Base-by-base conservation (phyloP, 345 rosid species). In the Abelmoschus esculentus region DNA sequence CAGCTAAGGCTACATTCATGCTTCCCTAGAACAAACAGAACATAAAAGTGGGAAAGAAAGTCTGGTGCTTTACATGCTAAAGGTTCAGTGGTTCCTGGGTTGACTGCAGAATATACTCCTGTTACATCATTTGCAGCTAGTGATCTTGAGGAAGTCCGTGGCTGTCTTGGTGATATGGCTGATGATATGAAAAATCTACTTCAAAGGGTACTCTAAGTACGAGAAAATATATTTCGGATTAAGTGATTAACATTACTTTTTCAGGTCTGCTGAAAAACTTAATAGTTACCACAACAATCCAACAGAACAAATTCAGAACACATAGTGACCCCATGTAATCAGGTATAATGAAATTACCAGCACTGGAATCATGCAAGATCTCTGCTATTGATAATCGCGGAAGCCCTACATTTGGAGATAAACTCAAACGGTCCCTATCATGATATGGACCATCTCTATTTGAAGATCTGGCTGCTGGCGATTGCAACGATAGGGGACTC, bases 401-500 rank as follows among this genome's bases (percentile, higher is more conserved):
- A 82, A 77, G 83, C 46, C 79, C 77, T 64, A 74, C 67, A 82
- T 75, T 82, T 77, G 92, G 85, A 70, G 97, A 85, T 59, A 87
- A 81, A 74, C 93, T 84, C 53, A 73, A 55, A 67, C 83, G 83
- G 38, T 83, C 88, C 59, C 82, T 84, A 70, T 87, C 97, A 57
- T 73, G 67, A 72, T 75, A 70, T 69, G 83, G 77, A 38, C 75
- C 42, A 78, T 82, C 96, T 76, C 83, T 86, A 79, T 77, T 75
- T 70, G 89, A 87, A 78, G 90, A 89, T 70, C 90, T 84, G 57
- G 87, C 89, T 54, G 86, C 66, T 73, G 87, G 83, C 15, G 90
- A 85, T 70, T 87, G 89, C 74, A 91, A 77, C n/a, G 96, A 95
- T 72, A 87, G 52, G 11, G 96, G 87, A 84, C 96, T 87, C 66